phyloP scores from a whole-genome alignment of 768 basidiomycete genomes.

The Gautieria morchelliformis region DNA sequence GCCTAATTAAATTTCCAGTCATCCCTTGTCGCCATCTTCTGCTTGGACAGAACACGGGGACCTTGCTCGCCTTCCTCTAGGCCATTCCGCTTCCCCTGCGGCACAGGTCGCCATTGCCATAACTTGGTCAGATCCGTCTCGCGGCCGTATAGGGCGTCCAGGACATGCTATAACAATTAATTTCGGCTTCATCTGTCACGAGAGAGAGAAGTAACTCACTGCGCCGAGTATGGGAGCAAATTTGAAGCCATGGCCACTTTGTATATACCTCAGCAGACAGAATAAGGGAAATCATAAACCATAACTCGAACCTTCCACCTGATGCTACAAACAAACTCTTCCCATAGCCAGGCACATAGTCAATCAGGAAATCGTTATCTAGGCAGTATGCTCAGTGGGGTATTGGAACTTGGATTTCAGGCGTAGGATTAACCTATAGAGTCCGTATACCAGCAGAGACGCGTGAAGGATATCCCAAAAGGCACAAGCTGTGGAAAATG shows the following conservation, averaged over 20 bases:
- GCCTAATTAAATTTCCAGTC: background rate
- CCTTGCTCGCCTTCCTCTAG: background rate
- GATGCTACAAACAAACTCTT: background rate
- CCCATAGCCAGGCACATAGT: background rate
- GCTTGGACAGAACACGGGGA: background rate
- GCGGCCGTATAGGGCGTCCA: background rate
- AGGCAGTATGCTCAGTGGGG: background rate
- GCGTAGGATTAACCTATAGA: background rate
- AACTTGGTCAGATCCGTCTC: background rate
- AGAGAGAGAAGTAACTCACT: background rate
- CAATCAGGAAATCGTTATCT: background rate
- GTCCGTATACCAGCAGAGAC: background rate
- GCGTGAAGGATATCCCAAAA: background rate
- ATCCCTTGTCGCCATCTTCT: background rate
- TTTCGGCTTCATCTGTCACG: background rate
- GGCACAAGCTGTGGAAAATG: background rate
- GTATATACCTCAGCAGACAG: background rate
- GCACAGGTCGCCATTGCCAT: background rate
- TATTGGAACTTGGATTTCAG: background rate
- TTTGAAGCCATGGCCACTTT: background rate
- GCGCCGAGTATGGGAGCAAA: background rate
- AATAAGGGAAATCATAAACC: background rate
- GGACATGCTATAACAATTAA: background rate
- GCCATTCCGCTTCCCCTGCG: background rate
- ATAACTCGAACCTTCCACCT: background rate